Evolutionary conservation across 2,329 filamentous ascomycete species (phyloP), one percentile per base, ranked within the genome.

Genomic region (Periconia sp.): DNA sequence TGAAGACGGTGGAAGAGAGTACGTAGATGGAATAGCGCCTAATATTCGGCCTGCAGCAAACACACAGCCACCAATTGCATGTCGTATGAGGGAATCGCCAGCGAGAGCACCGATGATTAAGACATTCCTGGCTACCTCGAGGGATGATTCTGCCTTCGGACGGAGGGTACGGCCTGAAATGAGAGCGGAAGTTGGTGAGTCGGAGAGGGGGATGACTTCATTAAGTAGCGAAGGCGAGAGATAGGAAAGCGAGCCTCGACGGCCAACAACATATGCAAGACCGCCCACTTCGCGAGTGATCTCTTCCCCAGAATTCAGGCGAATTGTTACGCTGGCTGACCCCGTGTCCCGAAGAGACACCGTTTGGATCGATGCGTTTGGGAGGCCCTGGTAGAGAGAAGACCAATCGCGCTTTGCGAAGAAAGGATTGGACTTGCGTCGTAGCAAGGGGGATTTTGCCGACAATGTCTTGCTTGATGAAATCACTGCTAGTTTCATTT

Each of bases 21-120:
- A 62, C 1, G 35, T 50, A 10, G 57, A 48, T 1, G 61, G 52
- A n/a, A 66, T 61, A 8, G 35, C 43, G 18, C 54, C 54, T 12
- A 65, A 29, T 15, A 84, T 73, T 47, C 73, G 77, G 4, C 80
- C 77, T 4, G 80, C 82, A 4, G 78, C 73, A 54, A 79, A 80
- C 6, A 79, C 75, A 51, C 81, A 83, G 4, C 80, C 78, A 3
- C 82, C 81, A 19, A 82, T 79, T 7, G 80, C 79, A 54, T 83
- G 82, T 1, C 81, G 71, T 18, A 85, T 78, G 3, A 85, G 68
- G 3, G 80, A 82, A 58, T 85, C 82, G 4, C 82, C 82, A 0
- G 81, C 81, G 36, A 85, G 56, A 50, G 80, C 83, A 9, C 82
- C 82, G 25, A 79, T 78, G 30, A 81, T 74, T 58, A 82, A 83